Evolutionary conservation across 768 basidiomycete genomes (phyloP).

Genomic region (Astraeus odoratus): DNA sequence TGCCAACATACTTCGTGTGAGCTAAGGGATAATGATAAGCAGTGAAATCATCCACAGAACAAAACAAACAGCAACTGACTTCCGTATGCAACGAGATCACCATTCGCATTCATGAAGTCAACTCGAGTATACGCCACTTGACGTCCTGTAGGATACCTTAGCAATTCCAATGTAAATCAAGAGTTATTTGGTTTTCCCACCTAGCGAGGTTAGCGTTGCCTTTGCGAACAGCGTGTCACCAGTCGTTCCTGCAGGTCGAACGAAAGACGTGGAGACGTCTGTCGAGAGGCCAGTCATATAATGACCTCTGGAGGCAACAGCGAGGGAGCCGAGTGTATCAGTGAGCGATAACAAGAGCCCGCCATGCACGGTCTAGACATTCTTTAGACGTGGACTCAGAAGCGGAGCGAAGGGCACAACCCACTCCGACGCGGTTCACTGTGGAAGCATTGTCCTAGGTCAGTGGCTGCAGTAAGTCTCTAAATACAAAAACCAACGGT

Average conservation of each 20-base stretch:
- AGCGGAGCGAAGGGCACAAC: conserved; percentile 12
- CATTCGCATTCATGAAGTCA: conserved; percentile 60
- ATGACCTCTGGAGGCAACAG: conserved; percentile 74
- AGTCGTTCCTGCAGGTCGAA: conserved; percentile 64
- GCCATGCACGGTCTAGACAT: conserved; percentile 56
- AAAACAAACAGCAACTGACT: conserved; percentile 37
- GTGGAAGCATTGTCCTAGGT: neutral
- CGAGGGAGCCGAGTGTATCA: conserved; percentile 79
- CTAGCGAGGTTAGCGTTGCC: conserved; percentile 64
- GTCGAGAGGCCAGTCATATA: conserved; percentile 87
- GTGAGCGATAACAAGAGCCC: conserved; percentile 78
- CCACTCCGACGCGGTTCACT: conserved; percentile 82
- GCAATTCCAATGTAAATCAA: neutral
- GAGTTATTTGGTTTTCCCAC: no score
- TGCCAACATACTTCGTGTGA: conserved; percentile 83
- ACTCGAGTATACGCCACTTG: conserved; percentile 76
- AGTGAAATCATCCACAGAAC: neutral
- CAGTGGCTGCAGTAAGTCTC: neutral
- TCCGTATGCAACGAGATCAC: conserved; percentile 75
- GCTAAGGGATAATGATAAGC: conserved; percentile 38
- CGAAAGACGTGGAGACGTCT: conserved; percentile 72
- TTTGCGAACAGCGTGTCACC: conserved; percentile 64
- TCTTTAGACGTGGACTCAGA: conserved; percentile 1
- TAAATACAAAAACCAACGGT: conserved; percentile 43
- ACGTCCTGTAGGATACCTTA: conserved; percentile 43